Percentiles rank a stretch among this genome's conserved stretches.
phyloP scores from a whole-genome alignment of 2,329 filamentous ascomycete genomes.

The Madurella fahalii region DNA sequence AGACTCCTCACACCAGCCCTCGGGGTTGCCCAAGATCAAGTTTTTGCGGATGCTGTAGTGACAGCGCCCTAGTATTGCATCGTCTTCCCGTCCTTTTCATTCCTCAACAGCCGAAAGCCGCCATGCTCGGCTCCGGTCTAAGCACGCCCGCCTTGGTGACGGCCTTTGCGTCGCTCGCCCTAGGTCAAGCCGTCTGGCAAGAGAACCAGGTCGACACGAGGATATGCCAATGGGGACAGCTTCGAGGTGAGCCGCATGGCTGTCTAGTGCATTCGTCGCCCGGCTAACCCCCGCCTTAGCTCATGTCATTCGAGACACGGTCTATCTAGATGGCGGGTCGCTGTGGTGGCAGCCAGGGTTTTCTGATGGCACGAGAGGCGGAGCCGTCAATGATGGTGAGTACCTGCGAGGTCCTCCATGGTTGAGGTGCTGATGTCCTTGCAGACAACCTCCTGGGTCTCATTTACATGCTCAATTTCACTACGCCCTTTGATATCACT shows the following conservation, averaged over 20 bases:
- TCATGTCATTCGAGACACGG: slow-evolving; percentile 54
- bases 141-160: slow-evolving; percentile 28
- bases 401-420: slow-evolving; percentile 7
- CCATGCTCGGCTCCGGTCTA: slow-evolving; percentile 30
- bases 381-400: slow-evolving; percentile 40
- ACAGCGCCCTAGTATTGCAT: background rate
- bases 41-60: slow-evolving; percentile 3
- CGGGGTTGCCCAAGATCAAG: background rate
- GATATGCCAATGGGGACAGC: slow-evolving; percentile 55
- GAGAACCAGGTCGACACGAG: slow-evolving; percentile 50
- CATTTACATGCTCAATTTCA: slow-evolving; percentile 57
- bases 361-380: slow-evolving; percentile 38
- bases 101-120: slow-evolving; percentile 11
- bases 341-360: slow-evolving; percentile 51
- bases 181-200: slow-evolving; percentile 47
- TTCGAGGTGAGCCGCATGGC: slow-evolving; percentile 35
- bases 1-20: too few species aligned
- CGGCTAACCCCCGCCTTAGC: slow-evolving; percentile 36
- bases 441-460: slow-evolving; percentile 50
- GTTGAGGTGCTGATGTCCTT: background rate
- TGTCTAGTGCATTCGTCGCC: background rate
- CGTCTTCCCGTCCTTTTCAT: slow-evolving; percentile 1
- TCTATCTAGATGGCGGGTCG: slow-evolving; percentile 62
- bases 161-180: slow-evolving; percentile 27
- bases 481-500: slow-evolving; percentile 48